Evolutionary conservation across 164 flowering plant genomes (phyloP), one percentile per base, ranked within the genome.

Genomic region (Malania oleifera): DNA sequence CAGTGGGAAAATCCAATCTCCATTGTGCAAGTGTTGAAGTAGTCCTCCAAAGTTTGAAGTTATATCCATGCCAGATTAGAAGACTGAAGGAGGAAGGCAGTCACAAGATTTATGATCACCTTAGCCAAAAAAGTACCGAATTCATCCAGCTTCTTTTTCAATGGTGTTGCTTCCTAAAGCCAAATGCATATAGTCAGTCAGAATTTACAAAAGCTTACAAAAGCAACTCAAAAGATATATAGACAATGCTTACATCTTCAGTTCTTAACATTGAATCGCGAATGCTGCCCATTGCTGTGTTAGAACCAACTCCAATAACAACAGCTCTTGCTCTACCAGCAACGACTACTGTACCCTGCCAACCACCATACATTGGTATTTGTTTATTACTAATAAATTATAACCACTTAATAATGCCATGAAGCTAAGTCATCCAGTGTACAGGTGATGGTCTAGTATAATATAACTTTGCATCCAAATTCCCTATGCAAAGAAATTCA

Each of bases 201-300:
- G 27, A 39, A 61, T 54, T 24, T 20, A 50, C 9, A 48, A 41
- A 39, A 10, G 24, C 40, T 24, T 20, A 50, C 9, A 48, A 41
- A 39, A 10, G 24, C 40, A 11, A 6, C 11, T 37, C 23, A 35
- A 19, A n/a, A 5, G 35, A 24, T n/a, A 18, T 37, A 22, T 9
- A 35, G 10, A 49, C 0, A 18, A 22, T 49, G 41, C 88, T 80
- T 67, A 87, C 98, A 76, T 89, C 98, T 64, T 83, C 96, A 31
- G 91, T 83, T 65, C 59, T 87, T 75, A 89, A 60, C 91, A 92
- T 89, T 15, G 96, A 89, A 71, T 92, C 98, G 7, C 91, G 98
- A 56, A 92, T 92, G 77, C 83, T 84, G 19, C 98, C 98, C 98
- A 92, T 87, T 52, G 98, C 98, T 67, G 97, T 89, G 68, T 84